Base-by-base conservation (phyloP, 495 filamentous ascomycete species). In the Corynascus novoguineensis region DNA sequence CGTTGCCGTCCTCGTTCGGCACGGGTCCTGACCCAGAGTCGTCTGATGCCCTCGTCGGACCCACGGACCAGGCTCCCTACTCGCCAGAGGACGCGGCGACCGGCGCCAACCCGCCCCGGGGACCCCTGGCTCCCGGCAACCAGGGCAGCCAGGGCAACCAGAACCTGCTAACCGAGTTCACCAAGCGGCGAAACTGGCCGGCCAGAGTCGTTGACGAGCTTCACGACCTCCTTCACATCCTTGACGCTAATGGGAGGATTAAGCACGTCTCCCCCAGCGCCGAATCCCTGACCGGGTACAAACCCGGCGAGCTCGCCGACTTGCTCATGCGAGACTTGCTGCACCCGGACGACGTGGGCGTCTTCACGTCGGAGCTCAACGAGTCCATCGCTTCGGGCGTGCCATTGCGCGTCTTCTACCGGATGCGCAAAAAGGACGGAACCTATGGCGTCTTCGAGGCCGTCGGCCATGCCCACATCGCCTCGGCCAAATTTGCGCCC, bases 331-430 rank as follows among this genome's bases (percentile, higher is more conserved):
- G 79, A 10, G 84, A 95, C 25, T 85, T 88, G 60, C 85, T 97
- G 44, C 93, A 98, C 60, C 81, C 86, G 11, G 92, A 97, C 71
- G 93, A 98, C 75, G 83, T 84, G 51, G 80, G 83, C 17, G 81
- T 95, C 63, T 95, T 96, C 68, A 80, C 87, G 32, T 80, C 87
- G 40, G 93, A 97, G 67, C 83, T 98, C 77, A 89, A 95, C 65
- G 90, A 97, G 62, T 88, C 87, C 29, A 93, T 97, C 54, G 83
- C 89, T n/a, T 83, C 79, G 27, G 89, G 86, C 15, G 82, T 89
- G 51, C 79, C 83, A 10, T 71, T 97, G 42, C 85, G 89, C 44
- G 85, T 96, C 70, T 95, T 97, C 79, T 92, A 96, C 69, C 86
- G 93, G 45, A 84, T 98, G 61, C 81, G 81, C 61, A 90, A 87